Evolutionary conservation across 2,329 filamentous ascomycete species (phyloP), one percentile per base, ranked within the genome.

Genomic region (Paecilomyces niveus): DNA sequence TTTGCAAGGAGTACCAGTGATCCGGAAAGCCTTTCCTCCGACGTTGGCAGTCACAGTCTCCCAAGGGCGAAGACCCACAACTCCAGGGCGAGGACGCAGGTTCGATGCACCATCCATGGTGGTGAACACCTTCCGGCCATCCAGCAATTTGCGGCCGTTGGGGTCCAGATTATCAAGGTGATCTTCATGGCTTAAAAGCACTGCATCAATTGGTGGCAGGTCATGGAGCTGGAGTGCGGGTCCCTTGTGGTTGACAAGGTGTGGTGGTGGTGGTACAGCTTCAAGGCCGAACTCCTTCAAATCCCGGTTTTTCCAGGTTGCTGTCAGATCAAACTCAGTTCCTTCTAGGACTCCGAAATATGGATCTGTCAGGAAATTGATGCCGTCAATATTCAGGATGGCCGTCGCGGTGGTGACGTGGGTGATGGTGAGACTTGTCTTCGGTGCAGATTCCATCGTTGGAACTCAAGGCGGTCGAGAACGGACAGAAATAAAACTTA

Each of bases 131-230:
- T 65, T 67, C 6, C 78, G 77, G 3, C 76, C 79, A 54, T 81
- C 71, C 5, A 82, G 72, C 0, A 81, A 70, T 7, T 62, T 70
- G 3, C 79, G 78, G 21, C 80, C 79, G 0, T 75, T 61, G 1
- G 74, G 69, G 33, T 82, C 80, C 1, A 83, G 71, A 59, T 82
- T 82, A 60, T 82, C 80, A 0, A 70, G 68, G 58, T 82, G 80
- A 64, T 82, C 77, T 64, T 82, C 80, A 58, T 82, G 80, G 64
- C 76, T 80, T 8, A 82, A 71, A 0, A 81, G 71, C 3, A 82
- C 68, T n/a, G 73, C 79, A 54, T 81, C 78, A 60, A 82, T 79
- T 9, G 67, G 66, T 0, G 80, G 80, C 0, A 81, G 69, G 1
- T 77, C 57, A 0, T 71, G 60, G 0, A 81, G 67, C 0, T 61